These are phyloP conservation scores for Candolleomyces efflorescens DNA, from an alignment of 768 basidiomycete genomes.

Conservation along the genomic window DNA sequence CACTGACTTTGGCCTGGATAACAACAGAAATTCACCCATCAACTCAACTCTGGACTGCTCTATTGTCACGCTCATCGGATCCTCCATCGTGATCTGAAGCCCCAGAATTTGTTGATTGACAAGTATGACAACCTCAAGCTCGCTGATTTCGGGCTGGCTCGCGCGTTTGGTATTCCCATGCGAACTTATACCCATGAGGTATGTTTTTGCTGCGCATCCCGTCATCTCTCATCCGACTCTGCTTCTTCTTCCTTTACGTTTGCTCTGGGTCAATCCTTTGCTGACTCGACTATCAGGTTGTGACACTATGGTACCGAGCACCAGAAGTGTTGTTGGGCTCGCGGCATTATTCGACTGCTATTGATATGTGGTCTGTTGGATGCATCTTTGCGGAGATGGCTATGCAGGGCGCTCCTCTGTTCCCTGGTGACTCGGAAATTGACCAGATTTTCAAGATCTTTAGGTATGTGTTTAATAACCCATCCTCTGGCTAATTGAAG, in stretches of 20 bases:
- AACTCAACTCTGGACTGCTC: constrained; percentile 85
- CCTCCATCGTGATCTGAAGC: constrained; percentile 95
- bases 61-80: constrained; percentile 96
- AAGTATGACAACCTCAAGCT: constrained; percentile 88
- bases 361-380: constrained; percentile 99
- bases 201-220: constrained; percentile 5
- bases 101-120: constrained; percentile 93
- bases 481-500: neutral
- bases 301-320: constrained; percentile 98
- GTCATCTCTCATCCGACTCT: neutral
- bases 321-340: constrained; percentile 96
- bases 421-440: constrained; percentile 99
- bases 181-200: constrained; percentile 99
- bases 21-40: constrained; percentile 89
- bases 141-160: constrained; percentile 93
- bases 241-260: no score
- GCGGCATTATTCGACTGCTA: constrained; percentile 93
- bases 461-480: constrained; percentile 49
- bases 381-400: constrained; percentile 99
- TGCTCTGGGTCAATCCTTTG: neutral
- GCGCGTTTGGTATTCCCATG: constrained; percentile 98
- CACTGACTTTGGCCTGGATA: constrained; percentile 7
- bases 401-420: constrained; percentile 82
- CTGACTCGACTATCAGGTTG: constrained; percentile 59
- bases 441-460: constrained; percentile 99